Evolutionary conservation across 1,284 basidiomycete species (phyloP).

Genomic region (Volvariella surrecta): DNA sequence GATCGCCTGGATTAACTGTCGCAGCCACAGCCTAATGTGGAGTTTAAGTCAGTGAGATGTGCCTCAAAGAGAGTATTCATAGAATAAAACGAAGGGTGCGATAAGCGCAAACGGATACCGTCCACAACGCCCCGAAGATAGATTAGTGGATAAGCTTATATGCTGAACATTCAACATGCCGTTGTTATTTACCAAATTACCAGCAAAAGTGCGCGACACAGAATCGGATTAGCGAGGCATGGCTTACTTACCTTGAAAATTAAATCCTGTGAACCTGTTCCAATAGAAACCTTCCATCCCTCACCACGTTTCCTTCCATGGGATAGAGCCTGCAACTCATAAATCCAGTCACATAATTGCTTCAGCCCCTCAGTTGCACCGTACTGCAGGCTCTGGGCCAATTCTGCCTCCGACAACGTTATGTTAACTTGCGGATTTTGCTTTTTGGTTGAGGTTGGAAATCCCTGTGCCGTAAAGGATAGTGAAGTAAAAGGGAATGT

Average conservation of each 20-base stretch:
- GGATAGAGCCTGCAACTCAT: slow-evolving; percentile 54
- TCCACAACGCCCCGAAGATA: too few species aligned
- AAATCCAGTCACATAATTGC: slow-evolving; percentile 57
- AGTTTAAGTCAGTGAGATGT: too few species aligned
- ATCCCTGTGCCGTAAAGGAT: slow-evolving; percentile 47
- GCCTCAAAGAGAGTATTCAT: too few species aligned
- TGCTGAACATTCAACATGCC: too few species aligned
- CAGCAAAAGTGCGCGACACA: slow-evolving; percentile 1
- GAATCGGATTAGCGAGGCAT: neutral
- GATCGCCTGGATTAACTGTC: slow-evolving; percentile 70
- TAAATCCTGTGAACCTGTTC: slow-evolving; percentile 83
- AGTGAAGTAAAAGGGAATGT: slow-evolving; percentile 87
- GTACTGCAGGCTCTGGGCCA: slow-evolving; percentile 70
- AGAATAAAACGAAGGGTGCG: too few species aligned
- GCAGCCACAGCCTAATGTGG: slow-evolving; percentile 6
- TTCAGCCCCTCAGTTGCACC: slow-evolving; percentile 68
- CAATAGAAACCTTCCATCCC: slow-evolving; percentile 72
- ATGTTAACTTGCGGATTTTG: slow-evolving; percentile 23
- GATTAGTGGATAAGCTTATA: too few species aligned
- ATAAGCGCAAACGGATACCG: too few species aligned
- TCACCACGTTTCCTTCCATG: slow-evolving; percentile 54
- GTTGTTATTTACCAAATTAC: too few species aligned
- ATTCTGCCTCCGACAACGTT: slow-evolving; percentile 44
- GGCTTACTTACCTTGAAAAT: slow-evolving; percentile 62
- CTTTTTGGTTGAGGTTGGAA: slow-evolving; percentile 34